Percentiles rank a stretch among this genome's conserved stretches.
Evolutionary conservation across 805 yeast species (phyloP).

Genomic region (Metschnikowia koreensis): DNA sequence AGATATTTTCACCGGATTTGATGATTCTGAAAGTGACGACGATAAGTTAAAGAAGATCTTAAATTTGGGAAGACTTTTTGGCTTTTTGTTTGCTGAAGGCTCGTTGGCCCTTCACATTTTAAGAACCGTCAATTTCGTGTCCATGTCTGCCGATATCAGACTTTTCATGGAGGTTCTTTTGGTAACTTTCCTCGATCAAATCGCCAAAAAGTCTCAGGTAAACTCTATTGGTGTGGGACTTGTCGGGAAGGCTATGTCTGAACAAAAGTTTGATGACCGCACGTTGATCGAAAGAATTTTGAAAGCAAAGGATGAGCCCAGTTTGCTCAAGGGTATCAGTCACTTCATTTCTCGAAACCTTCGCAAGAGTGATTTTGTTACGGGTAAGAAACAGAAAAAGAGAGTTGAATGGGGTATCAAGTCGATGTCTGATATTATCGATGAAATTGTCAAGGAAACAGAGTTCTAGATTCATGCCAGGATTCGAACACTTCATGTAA

Average conservation of each 20-base stretch:
- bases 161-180: conserved; percentile 73
- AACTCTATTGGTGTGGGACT: conserved; percentile 45
- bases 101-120: conserved; percentile 70
- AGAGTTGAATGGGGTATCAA: conserved; percentile 70
- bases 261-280: conserved; percentile 46
- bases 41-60: conserved; percentile 56
- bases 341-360: conserved; percentile 54
- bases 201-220: conserved; percentile 62
- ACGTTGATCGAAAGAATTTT: conserved; percentile 47
- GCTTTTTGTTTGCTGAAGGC: conserved; percentile 69
- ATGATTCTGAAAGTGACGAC: conserved; percentile 47
- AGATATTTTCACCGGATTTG: conserved; percentile 36
- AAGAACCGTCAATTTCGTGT: conserved; percentile 69
- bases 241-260: conserved; percentile 26
- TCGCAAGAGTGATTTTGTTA: conserved; percentile 44
- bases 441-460: conserved; percentile 32
- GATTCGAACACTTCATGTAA: not conserved
- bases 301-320: conserved; percentile 56
- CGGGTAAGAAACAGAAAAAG: conserved; percentile 52
- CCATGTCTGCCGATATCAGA: conserved; percentile 60
- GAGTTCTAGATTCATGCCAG: not conserved
- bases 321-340: conserved; percentile 64
- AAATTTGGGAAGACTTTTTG: conserved; percentile 80
- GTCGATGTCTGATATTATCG: conserved; percentile 52
- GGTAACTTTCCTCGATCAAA: conserved; percentile 60